phyloP scores from a whole-genome alignment of 2,329 filamentous ascomycete genomes.

The Aspergillus ruber region DNA sequence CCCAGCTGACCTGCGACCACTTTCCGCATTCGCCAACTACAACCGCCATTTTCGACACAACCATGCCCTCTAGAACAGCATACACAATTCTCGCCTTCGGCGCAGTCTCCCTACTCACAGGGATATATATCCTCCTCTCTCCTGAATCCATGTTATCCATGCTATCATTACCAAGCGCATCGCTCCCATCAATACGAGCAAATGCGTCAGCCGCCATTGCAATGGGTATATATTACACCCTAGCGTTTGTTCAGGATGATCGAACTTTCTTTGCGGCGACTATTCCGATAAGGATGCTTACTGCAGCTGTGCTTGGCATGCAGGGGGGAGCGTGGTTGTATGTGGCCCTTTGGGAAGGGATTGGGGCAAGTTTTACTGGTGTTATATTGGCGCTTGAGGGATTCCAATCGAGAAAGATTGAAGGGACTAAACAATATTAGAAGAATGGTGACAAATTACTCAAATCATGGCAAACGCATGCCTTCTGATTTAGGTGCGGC shows the following conservation, averaged over 20 bases:
- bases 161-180: too few species aligned
- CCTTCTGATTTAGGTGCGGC: too few species aligned
- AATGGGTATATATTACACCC: neutral
- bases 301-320: neutral
- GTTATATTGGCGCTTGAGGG: too few species aligned
- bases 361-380: neutral
- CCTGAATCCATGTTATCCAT: neutral
- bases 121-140: neutral
- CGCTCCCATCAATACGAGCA: neutral
- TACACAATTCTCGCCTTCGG: neutral
- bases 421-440: too few species aligned
- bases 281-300: neutral
- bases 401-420: too few species aligned
- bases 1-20: too few species aligned
- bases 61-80: neutral
- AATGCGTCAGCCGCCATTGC: neutral
- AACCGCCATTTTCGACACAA: too few species aligned
- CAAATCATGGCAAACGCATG: too few species aligned
- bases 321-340: neutral
- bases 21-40: too few species aligned
- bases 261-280: neutral
- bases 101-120: neutral
- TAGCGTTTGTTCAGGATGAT: neutral
- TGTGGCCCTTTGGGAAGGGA: neutral
- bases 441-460: too few species aligned